Conservation (phyloP, 2,329 filamentous ascomycete genomes). For the Aspergillus glaucus region DNA sequence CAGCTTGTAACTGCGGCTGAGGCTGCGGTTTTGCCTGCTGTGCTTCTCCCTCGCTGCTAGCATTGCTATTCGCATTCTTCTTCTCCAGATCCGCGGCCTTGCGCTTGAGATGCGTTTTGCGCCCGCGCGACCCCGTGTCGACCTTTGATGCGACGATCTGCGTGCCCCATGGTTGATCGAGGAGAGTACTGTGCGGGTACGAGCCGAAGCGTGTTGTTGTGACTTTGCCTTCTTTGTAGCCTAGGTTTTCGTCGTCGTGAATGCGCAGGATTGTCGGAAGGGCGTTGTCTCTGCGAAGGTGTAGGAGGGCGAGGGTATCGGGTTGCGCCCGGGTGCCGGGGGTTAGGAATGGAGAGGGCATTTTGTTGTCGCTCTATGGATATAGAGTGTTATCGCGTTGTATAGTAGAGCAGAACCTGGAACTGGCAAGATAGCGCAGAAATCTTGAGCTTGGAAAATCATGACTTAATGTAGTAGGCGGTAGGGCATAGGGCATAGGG, state of each 20-base stretch:
- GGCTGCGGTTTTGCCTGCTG: constrained; percentile 17
- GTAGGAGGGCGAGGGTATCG: constrained; percentile 70
- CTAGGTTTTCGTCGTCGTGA: constrained; percentile 57
- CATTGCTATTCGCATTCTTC: constrained; percentile 17
- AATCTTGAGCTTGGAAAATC: neutral
- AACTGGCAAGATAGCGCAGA: too few species aligned
- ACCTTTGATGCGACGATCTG: constrained; percentile 86
- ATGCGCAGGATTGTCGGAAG: constrained; percentile 66
- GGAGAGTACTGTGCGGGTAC: constrained; percentile 71
- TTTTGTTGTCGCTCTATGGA: constrained; percentile 8
- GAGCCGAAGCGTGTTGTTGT: constrained; percentile 93
- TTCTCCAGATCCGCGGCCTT: constrained; percentile 39
- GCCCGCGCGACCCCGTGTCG: constrained; percentile 82
- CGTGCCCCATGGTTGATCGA: constrained; percentile 80
- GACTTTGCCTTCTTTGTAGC: constrained; percentile 69
- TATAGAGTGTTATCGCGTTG: too few species aligned
- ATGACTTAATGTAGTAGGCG: too few species aligned
- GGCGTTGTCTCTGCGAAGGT: constrained; percentile 81
- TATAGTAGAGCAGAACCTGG: too few species aligned
- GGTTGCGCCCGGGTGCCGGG: constrained; percentile 57
- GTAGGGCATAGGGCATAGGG: constrained; percentile 18
- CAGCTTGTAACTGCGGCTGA: constrained; percentile 20
- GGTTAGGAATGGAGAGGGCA: constrained; percentile 71
- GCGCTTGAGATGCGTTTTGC: constrained; percentile 52
- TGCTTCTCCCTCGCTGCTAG: constrained; percentile 19